These are phyloP conservation scores for Candida chilensis DNA, from an alignment of 805 yeast genomes.

Conservation along the genomic window DNA sequence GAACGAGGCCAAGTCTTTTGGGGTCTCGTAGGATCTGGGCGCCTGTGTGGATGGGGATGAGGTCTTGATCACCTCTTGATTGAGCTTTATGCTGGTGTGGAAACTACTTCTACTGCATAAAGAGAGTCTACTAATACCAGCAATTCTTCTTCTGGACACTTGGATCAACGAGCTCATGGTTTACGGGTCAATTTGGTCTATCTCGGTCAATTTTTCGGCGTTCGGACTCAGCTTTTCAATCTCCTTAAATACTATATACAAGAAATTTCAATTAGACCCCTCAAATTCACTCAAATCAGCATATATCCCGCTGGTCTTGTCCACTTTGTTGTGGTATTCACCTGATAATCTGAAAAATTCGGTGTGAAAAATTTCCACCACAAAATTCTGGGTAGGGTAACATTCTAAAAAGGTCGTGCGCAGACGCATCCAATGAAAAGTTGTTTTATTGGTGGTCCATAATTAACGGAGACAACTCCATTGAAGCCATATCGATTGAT, in stretches of 20 bases:
- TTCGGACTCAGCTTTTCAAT: no score
- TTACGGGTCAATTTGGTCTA: background rate
- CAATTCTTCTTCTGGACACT: no score
- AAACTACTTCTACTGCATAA: slow-evolving; percentile 2
- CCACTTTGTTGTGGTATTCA: slow-evolving; percentile 1
- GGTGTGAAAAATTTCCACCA: no score
- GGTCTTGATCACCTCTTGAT: background rate
- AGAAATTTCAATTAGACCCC: background rate
- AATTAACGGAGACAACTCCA: slow-evolving; percentile 1
- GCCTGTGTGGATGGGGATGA: slow-evolving; percentile 1
- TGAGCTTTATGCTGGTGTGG: background rate
- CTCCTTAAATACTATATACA: background rate
- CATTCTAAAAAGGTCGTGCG: no score
- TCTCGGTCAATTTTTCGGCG: background rate
- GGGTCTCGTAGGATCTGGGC: slow-evolving; percentile 5
- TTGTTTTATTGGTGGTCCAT: no score
- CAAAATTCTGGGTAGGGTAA: no score
- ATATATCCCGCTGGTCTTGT: background rate
- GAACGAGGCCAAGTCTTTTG: slow-evolving; percentile 14
- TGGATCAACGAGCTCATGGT: background rate
- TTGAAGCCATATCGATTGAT: slow-evolving; percentile 1
- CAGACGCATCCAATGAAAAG: no score
- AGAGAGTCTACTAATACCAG: no score
- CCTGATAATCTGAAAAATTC: slow-evolving; percentile 2
- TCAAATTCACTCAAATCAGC: slow-evolving; percentile 2